phyloP scores from a whole-genome alignment of 2,329 filamentous ascomycete genomes.

The Verticillium isaacii region DNA sequence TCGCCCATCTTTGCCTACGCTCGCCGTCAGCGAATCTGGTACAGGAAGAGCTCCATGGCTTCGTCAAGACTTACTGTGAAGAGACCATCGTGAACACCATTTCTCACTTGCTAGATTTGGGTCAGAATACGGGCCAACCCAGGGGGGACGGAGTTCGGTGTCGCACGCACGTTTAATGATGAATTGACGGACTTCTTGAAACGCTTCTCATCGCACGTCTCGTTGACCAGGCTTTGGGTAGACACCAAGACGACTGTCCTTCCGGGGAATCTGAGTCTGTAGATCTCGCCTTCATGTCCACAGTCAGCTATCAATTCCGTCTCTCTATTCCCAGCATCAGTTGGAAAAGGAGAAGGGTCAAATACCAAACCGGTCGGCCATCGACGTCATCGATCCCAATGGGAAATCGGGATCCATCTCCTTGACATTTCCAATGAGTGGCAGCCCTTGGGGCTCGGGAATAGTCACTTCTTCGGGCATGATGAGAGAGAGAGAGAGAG shows the following conservation, averaged over 20 bases:
- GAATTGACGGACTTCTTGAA: conserved; percentile 54
- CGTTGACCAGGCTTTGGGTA: conserved; percentile 53
- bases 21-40: background rate
- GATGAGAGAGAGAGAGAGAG: background rate
- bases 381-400: conserved; percentile 44
- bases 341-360: background rate
- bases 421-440: conserved; percentile 60
- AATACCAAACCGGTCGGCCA: conserved; percentile 63
- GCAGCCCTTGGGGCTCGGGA: conserved; percentile 53
- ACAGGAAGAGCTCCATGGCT: background rate
- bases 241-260: conserved; percentile 44
- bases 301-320: background rate
- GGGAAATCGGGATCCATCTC: conserved; percentile 59
- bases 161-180: conserved; percentile 27
- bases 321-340: background rate
- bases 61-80: conserved; percentile 11
- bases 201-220: conserved; percentile 61
- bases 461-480: conserved; percentile 21
- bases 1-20: conserved; percentile 9
- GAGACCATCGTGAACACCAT: conserved; percentile 40
- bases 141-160: background rate
- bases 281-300: conserved; percentile 50
- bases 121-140: background rate
- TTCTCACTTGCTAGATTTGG: conserved; percentile 43
- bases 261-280: conserved; percentile 46